Base-by-base conservation (phyloP, 305 asterid species). In the Solanum aculeatissimum region DNA sequence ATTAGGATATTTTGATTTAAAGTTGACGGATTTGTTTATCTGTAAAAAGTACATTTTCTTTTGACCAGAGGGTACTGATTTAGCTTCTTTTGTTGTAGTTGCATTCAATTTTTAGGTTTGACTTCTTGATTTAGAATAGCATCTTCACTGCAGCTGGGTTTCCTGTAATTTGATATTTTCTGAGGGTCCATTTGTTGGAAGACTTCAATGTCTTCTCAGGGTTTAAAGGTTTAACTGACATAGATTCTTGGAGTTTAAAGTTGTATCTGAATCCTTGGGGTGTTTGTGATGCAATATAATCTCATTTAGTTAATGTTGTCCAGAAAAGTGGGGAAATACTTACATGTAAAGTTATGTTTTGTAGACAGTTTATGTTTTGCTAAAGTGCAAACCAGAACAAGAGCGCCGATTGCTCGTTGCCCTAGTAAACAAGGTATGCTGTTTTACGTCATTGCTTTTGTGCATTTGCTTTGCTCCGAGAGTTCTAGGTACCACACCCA, bases 381-480 rank as follows among this genome's bases (percentile, higher is more conserved):
- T 97, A 86, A 94, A 89, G 89, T 94, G 93, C 92, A 97, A 97
- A 91, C 92, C 98, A 83, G 99, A 97, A 80, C 98, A 94, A 88
- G 98, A 97, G 92, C 94, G 97, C 14, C 92, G 93, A 13, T 89
- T 97, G 87, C 98, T 97, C 71, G 88, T 95, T 85, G 91, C 97
- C 27, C 89, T 97, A 84, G 99, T 97, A 70, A 97, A 97, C 87
- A 97, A 97, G 93, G 99, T 96, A 83, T n/a, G 74, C 32, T 38
- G 54, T 4, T 43, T 65, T 80, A 85, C 40, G 40, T 62, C 75
- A 86, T 81, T 21, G 23, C 47, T 6, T 45, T 84, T 13, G 27
- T 55, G 15, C 80, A 21, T 63, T 14, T 84, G 57, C 35, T 49
- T 16, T 43, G 40, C 55, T 43, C 32, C 13, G 65, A 49, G 49